Conservation (phyloP, 148 eudicot genomes). For the Rhododendron mucronatum region DNA sequence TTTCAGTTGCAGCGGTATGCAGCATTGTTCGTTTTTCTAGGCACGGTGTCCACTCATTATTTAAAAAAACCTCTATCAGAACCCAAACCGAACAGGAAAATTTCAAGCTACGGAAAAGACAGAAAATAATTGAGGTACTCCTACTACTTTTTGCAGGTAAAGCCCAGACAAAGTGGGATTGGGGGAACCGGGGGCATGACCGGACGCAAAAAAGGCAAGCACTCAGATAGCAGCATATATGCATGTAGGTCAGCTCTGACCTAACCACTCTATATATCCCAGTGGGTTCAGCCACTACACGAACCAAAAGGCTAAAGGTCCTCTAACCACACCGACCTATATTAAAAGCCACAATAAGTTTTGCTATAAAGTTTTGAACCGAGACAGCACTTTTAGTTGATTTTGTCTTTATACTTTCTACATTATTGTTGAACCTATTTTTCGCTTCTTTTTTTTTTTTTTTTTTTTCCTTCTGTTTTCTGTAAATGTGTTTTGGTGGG, state of each 20-base stretch:
- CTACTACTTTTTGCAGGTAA: background rate
- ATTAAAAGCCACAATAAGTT: background rate
- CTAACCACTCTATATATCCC: background rate
- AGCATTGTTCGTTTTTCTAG: too few relatives aligned
- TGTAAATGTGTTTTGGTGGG: too few relatives aligned
- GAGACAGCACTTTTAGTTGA: background rate
- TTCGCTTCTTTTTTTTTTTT: too few relatives aligned
- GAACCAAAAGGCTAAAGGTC: background rate
- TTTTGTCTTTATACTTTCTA: too few relatives aligned
- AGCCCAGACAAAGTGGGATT: background rate
- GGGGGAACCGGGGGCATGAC: background rate
- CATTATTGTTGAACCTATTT: too few relatives aligned
- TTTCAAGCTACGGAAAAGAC: background rate
- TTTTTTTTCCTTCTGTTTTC: too few relatives aligned
- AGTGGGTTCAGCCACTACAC: background rate
- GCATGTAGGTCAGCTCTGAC: background rate
- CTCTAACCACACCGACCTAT: background rate
- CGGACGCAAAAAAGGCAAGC: background rate
- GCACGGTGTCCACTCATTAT: too few relatives aligned
- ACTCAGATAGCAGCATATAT: background rate
- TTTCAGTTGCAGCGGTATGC: too few relatives aligned
- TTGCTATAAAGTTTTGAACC: background rate
- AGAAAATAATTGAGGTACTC: background rate
- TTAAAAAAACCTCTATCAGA: too few relatives aligned
- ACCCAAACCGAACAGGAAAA: too few relatives aligned